These are phyloP conservation scores for Kurtzmaniella natalensis DNA, from an alignment of 1,139 yeast genomes.

Conservation along the genomic window DNA sequence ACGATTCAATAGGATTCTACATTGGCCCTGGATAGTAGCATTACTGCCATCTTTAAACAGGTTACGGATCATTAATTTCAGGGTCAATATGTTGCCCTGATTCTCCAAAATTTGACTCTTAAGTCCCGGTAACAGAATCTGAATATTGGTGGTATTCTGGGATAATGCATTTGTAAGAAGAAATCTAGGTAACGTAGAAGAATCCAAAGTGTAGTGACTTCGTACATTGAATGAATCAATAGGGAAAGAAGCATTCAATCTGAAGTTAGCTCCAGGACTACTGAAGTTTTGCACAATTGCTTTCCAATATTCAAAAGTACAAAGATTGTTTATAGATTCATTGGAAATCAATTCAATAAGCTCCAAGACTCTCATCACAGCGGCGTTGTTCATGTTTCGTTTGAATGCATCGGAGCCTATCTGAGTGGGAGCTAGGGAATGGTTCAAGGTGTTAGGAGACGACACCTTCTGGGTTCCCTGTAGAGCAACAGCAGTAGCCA, in stretches of 20 bases:
- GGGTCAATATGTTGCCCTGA: constrained; percentile 60
- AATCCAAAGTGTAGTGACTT: constrained; percentile 60
- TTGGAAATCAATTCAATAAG: constrained; percentile 33
- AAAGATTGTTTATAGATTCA: constrained; percentile 27
- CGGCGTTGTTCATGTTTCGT: constrained; percentile 44
- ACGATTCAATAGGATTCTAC: constrained; percentile 57
- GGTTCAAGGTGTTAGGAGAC: background rate
- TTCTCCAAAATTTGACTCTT: constrained; percentile 63
- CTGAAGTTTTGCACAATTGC: constrained; percentile 32
- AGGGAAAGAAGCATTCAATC: constrained; percentile 20
- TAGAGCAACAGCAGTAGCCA: background rate
- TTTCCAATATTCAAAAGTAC: constrained; percentile 36
- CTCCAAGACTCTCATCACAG: constrained; percentile 35
- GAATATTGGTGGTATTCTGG: constrained; percentile 51
- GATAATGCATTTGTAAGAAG: constrained; percentile 49
- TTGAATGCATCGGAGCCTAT: constrained; percentile 16
- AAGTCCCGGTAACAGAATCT: constrained; percentile 57
- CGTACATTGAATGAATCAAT: background rate
- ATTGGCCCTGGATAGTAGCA: constrained; percentile 55
- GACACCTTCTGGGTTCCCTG: background rate
- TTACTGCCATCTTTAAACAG: constrained; percentile 67
- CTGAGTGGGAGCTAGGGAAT: background rate
- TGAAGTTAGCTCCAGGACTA: constrained; percentile 28
- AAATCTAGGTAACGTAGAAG: constrained; percentile 64
- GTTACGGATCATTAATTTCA: constrained; percentile 51